Evolutionary conservation across 176 grass and related monocot species (phyloP).

Genomic region (Zizania latifolia): DNA sequence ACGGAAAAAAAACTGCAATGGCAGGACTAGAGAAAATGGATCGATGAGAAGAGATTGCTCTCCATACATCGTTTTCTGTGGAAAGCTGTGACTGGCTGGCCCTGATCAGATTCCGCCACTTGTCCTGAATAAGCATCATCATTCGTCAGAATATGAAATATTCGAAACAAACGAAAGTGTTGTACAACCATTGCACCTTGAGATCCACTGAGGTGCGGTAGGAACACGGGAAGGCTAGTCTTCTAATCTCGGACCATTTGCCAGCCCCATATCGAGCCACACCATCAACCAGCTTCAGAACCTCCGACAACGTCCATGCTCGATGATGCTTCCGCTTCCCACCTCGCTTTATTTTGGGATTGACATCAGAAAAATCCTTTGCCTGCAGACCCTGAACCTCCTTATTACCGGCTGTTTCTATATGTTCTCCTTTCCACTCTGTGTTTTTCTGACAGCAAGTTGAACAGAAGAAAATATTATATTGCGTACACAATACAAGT

Average conservation of each 20-base stretch:
- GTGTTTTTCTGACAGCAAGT: constrained; percentile 35
- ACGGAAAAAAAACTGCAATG: not conserved
- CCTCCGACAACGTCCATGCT: constrained; percentile 91
- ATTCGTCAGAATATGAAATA: constrained; percentile 5
- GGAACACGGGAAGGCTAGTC: constrained; percentile 72
- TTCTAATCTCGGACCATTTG: constrained; percentile 97
- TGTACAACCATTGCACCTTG: constrained; percentile 44
- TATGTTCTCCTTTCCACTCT: constrained; percentile 24
- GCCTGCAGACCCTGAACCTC: constrained; percentile 16
- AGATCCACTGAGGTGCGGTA: constrained; percentile 99
- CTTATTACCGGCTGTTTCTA: constrained; percentile 17
- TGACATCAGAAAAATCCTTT: constrained; percentile 19
- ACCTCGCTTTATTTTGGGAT: constrained; percentile 31
- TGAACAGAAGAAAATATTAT: constrained; percentile 18
- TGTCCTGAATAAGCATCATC: constrained; percentile 56
- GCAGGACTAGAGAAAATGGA: not conserved
- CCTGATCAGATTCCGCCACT: constrained; percentile 95
- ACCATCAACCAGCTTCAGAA: constrained; percentile 87
- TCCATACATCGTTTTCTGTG: constrained; percentile 49
- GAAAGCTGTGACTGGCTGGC: constrained; percentile 66
- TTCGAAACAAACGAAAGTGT: not conserved
- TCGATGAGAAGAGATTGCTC: not conserved
- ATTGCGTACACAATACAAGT: not conserved
- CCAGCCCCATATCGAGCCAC: constrained; percentile 80
- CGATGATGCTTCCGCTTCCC: constrained; percentile 85